These are phyloP conservation scores for Diaporthe sp. DNA, from an alignment of 2,329 filamentous ascomycete genomes.

Conservation along the genomic window DNA sequence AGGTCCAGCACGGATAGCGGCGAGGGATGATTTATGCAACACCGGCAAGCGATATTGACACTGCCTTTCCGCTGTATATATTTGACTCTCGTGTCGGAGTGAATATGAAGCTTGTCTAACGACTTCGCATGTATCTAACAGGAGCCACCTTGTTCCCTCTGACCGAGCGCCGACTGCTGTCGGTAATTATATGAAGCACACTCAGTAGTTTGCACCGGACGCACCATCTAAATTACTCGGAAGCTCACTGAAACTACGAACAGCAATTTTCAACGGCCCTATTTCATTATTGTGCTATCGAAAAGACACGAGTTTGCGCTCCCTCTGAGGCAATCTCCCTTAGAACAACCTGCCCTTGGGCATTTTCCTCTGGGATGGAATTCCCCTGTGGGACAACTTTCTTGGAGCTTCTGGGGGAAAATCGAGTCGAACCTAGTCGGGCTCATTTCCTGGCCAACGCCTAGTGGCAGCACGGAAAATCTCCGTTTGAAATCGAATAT, in stretches of 20 bases:
- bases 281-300: background rate
- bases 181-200: background rate
- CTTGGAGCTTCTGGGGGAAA: too few species aligned
- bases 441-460: background rate
- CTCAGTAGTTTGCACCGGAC: background rate
- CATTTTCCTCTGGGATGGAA: too few species aligned
- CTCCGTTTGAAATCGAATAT: background rate
- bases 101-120: background rate
- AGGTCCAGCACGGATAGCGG: too few species aligned
- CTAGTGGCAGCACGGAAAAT: background rate
- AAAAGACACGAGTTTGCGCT: background rate
- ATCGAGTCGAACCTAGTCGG: background rate
- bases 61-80: slow-evolving; percentile 5
- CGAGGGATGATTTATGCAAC: background rate
- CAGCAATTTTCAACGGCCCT: background rate
- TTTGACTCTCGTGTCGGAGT: too few species aligned
- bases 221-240: background rate
- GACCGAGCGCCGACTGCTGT: too few species aligned
- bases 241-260: background rate
- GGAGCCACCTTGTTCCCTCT: background rate
- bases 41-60: background rate
- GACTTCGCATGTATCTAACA: too few species aligned
- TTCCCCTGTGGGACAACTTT: too few species aligned
- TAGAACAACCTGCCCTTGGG: too few species aligned
- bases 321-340: too few species aligned